Evolutionary conservation across 331 rosid species (phyloP), one percentile per base, ranked within the genome.

Genomic region (Phaseolus coccineus): DNA sequence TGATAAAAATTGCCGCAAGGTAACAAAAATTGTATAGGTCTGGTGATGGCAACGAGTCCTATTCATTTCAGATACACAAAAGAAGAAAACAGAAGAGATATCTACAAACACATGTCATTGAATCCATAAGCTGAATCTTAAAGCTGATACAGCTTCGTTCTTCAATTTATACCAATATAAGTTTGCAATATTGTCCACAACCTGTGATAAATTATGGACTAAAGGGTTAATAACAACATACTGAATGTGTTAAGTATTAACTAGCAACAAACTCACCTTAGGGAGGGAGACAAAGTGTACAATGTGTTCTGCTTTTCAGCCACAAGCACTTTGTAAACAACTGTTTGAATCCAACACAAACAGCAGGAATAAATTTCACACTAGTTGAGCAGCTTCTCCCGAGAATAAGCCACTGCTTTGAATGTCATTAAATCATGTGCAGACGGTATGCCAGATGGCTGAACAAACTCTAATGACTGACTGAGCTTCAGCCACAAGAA

Each of bases 91-190:
- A 71, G 19, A 10, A 52, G 24, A 47, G 22, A 31, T 4, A 66
- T 50, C 25, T 31, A 14, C 24, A 19, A 14, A 5, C 61, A 39
- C n/a, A 35, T 22, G 63, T 53, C 53, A 74, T 30, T 69, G 86
- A 64, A 80, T 77, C 62, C 67, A 50, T 40, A 77, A 52, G 74
- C 44, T 61, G 69, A 65, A 79, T 44, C 61, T 48, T 15, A 30
- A 74, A 77, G 33, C 83, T 77, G 80, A 48, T 74, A 37, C 69
- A 67, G 78, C 85, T 80, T 90, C 30, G 13, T 79, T 58, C 85
- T 83, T 83, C 76, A 25, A 77, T 63, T 52, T 69, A 47, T 35
- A 50, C 40, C 71, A 22, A 63, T 25, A 19, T 12, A 66, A 53
- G 61, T 55, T 81, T 2, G 53, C 76, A 66, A 67, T 33, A 59